Conservation (phyloP, 2,329 filamentous ascomycete genomes). For the Microsporum audouinii region DNA sequence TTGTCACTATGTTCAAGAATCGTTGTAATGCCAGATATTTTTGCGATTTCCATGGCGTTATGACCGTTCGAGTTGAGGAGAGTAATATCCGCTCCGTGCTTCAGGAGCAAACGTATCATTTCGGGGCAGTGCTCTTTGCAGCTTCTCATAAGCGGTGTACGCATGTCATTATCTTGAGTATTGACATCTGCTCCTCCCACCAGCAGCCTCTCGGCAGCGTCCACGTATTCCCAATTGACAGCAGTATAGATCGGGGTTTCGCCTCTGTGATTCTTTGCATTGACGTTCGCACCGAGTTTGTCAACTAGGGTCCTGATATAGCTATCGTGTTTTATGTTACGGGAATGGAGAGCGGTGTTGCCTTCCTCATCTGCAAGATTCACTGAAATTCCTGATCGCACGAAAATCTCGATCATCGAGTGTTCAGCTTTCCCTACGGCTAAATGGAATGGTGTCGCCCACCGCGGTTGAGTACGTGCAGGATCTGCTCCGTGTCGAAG, state of each 20-base stretch:
- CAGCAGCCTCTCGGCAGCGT: slow-evolving; percentile 12
- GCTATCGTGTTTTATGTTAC: neutral
- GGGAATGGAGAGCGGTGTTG: neutral
- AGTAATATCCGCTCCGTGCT: slow-evolving; percentile 15
- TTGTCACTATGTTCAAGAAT: neutral
- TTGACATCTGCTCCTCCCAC: slow-evolving; percentile 13
- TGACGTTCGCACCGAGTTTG: slow-evolving; percentile 23
- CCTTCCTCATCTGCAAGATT: neutral
- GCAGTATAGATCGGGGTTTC: slow-evolving; percentile 24
- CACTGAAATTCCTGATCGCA: neutral
- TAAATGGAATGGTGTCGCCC: neutral
- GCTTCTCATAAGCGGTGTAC: slow-evolving; percentile 15
- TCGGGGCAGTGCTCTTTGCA: neutral
- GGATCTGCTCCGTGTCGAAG: neutral
- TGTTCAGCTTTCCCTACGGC: neutral
- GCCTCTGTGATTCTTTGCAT: slow-evolving; percentile 26
- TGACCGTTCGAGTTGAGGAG: neutral
- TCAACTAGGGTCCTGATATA: slow-evolving; percentile 5
- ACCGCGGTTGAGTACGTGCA: neutral
- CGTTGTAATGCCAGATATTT: neutral
- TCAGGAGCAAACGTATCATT: slow-evolving; percentile 15
- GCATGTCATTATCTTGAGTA: slow-evolving; percentile 13
- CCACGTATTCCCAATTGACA: neutral
- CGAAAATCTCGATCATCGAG: neutral
- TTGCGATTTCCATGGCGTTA: neutral